phyloP scores from a whole-genome alignment of 768 basidiomycete genomes.

The Phaeolepiota aurea region DNA sequence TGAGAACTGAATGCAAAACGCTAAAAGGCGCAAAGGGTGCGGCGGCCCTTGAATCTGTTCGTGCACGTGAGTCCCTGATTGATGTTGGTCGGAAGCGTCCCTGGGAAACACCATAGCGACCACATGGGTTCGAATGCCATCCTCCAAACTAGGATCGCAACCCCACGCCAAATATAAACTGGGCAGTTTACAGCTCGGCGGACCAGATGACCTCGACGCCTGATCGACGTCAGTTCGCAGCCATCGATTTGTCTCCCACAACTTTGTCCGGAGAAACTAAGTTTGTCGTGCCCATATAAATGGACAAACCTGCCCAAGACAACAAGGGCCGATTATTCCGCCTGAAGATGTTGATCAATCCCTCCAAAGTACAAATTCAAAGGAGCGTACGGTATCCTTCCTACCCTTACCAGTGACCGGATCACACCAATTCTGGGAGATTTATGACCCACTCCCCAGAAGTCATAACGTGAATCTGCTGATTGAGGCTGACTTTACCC shows the following conservation, averaged over 20 bases:
- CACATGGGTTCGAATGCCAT: neutral
- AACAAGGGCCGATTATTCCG: neutral
- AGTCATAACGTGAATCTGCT: neutral
- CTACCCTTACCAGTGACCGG: neutral
- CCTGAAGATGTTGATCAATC: neutral
- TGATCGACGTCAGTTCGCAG: neutral
- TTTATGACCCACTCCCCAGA: neutral
- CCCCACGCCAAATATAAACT: neutral
- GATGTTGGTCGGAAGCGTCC: too few species aligned
- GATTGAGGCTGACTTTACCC: neutral
- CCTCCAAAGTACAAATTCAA: neutral
- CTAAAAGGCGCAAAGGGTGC: too few species aligned
- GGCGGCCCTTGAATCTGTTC: too few species aligned
- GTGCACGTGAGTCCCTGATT: too few species aligned
- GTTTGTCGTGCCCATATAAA: neutral
- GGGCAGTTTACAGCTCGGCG: too few species aligned
- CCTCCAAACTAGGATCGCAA: neutral
- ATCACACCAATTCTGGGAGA: neutral
- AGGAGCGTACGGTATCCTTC: neutral
- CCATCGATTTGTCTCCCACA: neutral
- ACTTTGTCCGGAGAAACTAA: neutral
- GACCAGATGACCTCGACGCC: neutral
- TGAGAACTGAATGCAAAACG: too few species aligned
- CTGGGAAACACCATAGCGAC: constrained; percentile 8
- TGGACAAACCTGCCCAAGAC: neutral